Conservation (phyloP, 257 asterid species). For the Phtheirospermum japonicum region DNA sequence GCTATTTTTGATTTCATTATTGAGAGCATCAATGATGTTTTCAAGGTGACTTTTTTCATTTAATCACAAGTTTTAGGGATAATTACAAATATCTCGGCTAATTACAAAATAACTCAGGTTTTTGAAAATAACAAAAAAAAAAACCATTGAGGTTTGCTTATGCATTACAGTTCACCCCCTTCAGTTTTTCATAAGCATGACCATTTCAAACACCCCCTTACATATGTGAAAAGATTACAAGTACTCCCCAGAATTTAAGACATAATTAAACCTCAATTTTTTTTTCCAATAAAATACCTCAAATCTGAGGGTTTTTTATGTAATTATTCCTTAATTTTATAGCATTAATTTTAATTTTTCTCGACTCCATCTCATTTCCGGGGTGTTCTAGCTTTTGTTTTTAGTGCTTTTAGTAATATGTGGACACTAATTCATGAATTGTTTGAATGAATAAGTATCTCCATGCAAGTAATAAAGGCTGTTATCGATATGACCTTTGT, state of each 20-base stretch:
- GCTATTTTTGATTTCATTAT: conserved; percentile 78
- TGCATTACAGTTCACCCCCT: too few relatives aligned
- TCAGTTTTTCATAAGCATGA: too few relatives aligned
- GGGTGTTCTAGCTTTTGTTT: conserved; percentile 2
- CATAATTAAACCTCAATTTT: background rate
- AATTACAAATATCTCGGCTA: background rate
- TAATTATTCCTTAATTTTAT: background rate
- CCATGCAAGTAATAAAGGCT: background rate
- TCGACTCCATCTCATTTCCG: conserved; percentile 1
- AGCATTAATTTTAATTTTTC: conserved; percentile 1
- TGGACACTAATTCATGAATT: conserved; percentile 18
- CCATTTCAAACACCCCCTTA: too few relatives aligned
- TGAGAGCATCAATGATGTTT: conserved; percentile 74
- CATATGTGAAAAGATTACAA: background rate
- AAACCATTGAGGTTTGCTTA: too few relatives aligned
- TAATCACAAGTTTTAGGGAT: conserved; percentile 3
- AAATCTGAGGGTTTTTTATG: too few relatives aligned
- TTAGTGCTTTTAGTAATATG: conserved; percentile 12
- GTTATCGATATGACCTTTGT: conserved; percentile 3
- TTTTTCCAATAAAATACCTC: background rate
- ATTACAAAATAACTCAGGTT: too few relatives aligned
- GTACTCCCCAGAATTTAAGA: background rate
- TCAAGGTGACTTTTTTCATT: conserved; percentile 57
- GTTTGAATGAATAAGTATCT: conserved; percentile 2
- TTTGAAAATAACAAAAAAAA: too few relatives aligned